A percentile compares a stretch with the other conserved stretches of the same genome.
phyloP scores from a whole-genome alignment of 768 basidiomycete genomes.

The Suillus alpinus region DNA sequence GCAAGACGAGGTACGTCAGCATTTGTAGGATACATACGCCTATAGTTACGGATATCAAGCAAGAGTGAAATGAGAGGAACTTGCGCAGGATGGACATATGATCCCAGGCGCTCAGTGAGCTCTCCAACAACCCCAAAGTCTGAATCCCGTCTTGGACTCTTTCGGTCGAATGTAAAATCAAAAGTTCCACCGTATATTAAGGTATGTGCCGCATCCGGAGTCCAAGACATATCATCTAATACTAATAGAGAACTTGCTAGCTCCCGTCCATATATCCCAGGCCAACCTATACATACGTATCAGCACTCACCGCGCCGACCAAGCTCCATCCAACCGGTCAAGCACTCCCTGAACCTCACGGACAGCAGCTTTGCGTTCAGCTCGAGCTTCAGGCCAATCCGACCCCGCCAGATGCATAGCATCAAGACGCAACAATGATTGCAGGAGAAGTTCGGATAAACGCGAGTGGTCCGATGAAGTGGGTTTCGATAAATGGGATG shows the following conservation, averaged over 20 bases:
- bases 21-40: no score
- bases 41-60: no score
- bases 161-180: not conserved
- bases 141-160: no score
- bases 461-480: conserved; percentile 45
- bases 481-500: conserved; percentile 5
- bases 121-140: no score
- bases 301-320: conserved; percentile 36
- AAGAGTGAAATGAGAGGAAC: no score
- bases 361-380: conserved; percentile 83
- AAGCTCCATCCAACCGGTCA: conserved; percentile 74
- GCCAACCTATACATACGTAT: not conserved
- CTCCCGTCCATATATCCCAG: not conserved
- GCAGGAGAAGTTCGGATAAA: conserved; percentile 80
- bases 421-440: conserved; percentile 85
- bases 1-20: no score
- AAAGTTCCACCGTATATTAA: not conserved
- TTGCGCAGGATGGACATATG: no score
- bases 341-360: conserved; percentile 80
- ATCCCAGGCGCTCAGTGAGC: no score
- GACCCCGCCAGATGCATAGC: conserved; percentile 64
- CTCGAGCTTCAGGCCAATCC: conserved; percentile 76
- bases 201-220: not conserved
- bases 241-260: not conserved
- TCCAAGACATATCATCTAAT: not conserved